Conservation (phyloP, 768 basidiomycete genomes). For the Pholiota microspora region DNA sequence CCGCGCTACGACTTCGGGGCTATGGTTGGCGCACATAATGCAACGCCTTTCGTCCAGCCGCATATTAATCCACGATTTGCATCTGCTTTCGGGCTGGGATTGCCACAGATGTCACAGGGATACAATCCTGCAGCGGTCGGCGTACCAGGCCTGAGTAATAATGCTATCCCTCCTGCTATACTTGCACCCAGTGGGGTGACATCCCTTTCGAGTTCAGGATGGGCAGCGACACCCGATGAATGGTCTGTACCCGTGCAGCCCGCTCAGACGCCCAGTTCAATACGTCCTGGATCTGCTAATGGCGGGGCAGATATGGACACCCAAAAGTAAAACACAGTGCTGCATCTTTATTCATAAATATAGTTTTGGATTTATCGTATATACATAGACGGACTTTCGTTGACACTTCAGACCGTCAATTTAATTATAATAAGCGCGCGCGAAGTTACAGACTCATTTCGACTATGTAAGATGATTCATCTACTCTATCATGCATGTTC, state of each 20-base stretch:
- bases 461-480: too few relatives aligned
- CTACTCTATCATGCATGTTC: too few relatives aligned
- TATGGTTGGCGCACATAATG: constrained; percentile 9
- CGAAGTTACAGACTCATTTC: too few relatives aligned
- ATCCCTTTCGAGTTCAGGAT: background rate
- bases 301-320: background rate
- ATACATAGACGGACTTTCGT: too few relatives aligned
- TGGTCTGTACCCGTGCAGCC: background rate
- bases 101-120: constrained; percentile 1
- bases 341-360: too few relatives aligned
- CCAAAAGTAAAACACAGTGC: background rate
- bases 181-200: background rate
- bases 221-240: background rate
- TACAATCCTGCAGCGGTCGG: background rate
- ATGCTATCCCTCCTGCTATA: background rate
- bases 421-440: too few relatives aligned
- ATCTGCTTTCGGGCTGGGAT: constrained; percentile 44
- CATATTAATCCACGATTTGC: constrained; percentile 86
- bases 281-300: background rate
- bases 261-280: background rate
- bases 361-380: too few relatives aligned
- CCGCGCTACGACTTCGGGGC: background rate
- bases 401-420: too few relatives aligned
- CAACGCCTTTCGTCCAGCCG: constrained; percentile 54
- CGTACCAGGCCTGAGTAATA: background rate